A percentile compares a stretch with the other conserved stretches of the same genome.
Conservation (phyloP, 2,329 filamentous ascomycete genomes). For the Juglanconis oblonga region DNA sequence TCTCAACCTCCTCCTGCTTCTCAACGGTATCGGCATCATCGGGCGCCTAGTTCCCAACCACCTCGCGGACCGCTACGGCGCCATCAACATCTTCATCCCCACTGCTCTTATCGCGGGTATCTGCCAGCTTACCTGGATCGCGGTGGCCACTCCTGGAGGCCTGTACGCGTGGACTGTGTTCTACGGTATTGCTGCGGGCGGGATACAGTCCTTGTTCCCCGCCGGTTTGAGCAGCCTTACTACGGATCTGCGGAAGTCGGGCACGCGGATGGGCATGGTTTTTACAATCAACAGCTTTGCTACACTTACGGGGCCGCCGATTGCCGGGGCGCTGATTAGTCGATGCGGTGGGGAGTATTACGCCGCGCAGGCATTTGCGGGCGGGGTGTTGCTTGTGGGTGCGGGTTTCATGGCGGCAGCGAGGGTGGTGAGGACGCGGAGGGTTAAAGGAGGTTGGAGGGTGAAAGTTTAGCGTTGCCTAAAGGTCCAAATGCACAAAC, state of each 20-base stretch:
- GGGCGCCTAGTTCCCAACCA: conserved; percentile 58
- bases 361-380: conserved; percentile 50
- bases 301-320: conserved; percentile 49
- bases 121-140: conserved; percentile 56
- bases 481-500: neutral
- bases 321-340: conserved; percentile 48
- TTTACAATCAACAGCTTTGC: conserved; percentile 55
- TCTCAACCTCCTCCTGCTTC: conserved; percentile 60
- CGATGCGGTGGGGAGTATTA: conserved; percentile 38
- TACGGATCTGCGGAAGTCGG: conserved; percentile 48
- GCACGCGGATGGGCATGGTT: conserved; percentile 56
- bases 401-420: conserved; percentile 36
- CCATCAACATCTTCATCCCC: conserved; percentile 60
- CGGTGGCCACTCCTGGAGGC: conserved; percentile 43
- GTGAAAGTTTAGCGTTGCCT: conserved; percentile 32
- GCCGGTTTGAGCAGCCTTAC: conserved; percentile 56
- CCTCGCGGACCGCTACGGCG: conserved; percentile 56
- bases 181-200: conserved; percentile 63
- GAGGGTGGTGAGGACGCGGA: conserved; percentile 36
- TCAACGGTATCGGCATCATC: conserved; percentile 60
- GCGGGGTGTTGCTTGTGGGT: conserved; percentile 39
- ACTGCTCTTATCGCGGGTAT: conserved; percentile 37
- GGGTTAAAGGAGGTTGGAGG: conserved; percentile 34
- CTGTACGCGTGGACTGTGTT: conserved; percentile 62
- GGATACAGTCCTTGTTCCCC: conserved; percentile 65